Conservation (phyloP, 2,329 filamentous ascomycete genomes). For the Stagonosporopsis cucurbitacearum region DNA sequence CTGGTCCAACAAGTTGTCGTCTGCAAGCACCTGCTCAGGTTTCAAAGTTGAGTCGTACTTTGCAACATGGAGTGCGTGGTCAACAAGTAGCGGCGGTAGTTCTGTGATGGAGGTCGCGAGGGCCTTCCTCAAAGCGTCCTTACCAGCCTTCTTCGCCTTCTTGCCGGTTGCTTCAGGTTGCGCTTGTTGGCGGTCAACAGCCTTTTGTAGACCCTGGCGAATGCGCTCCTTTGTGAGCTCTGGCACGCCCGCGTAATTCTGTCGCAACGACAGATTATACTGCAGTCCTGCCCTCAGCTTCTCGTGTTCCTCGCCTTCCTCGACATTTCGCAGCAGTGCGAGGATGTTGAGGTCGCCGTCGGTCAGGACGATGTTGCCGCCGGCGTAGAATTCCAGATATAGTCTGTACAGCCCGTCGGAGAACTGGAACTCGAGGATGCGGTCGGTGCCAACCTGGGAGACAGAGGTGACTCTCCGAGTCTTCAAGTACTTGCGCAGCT, state of each 20-base stretch:
- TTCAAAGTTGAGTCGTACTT: slow-evolving; percentile 72
- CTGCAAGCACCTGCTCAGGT: slow-evolving; percentile 72
- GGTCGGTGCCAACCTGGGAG: slow-evolving; percentile 86
- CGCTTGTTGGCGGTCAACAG: slow-evolving; percentile 64
- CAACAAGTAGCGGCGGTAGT: slow-evolving; percentile 83
- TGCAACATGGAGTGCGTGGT: slow-evolving; percentile 77
- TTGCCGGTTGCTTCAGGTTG: slow-evolving; percentile 59
- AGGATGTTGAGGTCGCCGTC: slow-evolving; percentile 84
- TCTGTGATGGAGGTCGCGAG: slow-evolving; percentile 86
- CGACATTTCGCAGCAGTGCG: slow-evolving; percentile 78
- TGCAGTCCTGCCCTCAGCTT: slow-evolving; percentile 76
- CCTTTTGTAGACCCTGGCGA: slow-evolving; percentile 70
- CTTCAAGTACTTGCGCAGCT: slow-evolving; percentile 86
- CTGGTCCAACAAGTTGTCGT: slow-evolving; percentile 67
- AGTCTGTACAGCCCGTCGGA: slow-evolving; percentile 88
- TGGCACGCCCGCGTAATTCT: slow-evolving; percentile 81
- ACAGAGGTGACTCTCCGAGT: slow-evolving; percentile 83
- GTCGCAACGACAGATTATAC: slow-evolving; percentile 81
- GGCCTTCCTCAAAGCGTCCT: slow-evolving; percentile 78
- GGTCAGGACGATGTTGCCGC: slow-evolving; percentile 92
- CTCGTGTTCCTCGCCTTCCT: slow-evolving; percentile 83
- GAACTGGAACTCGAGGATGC: slow-evolving; percentile 90
- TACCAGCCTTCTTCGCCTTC: slow-evolving; percentile 76
- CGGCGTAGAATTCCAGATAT: slow-evolving; percentile 95
- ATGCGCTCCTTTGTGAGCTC: slow-evolving; percentile 76